These are phyloP conservation scores for Trichoderma sp. DNA, from an alignment of 2,329 filamentous ascomycete species.

Conservation along the genomic window DNA sequence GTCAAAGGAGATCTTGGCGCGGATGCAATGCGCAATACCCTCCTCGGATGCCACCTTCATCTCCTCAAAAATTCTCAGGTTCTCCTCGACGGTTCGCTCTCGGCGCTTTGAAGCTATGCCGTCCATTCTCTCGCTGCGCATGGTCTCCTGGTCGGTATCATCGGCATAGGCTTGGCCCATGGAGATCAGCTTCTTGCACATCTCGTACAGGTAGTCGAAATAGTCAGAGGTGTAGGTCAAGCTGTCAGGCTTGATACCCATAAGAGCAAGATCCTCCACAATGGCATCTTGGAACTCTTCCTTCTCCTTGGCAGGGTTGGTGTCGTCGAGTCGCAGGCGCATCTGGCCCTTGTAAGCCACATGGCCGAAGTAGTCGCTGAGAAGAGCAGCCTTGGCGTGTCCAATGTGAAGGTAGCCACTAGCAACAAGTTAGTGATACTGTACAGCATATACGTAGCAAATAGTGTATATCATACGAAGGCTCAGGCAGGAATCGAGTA, in stretches of 20 bases:
- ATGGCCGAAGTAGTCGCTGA: conserved; percentile 97
- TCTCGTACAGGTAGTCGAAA: conserved; percentile 87
- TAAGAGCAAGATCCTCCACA: conserved; percentile 81
- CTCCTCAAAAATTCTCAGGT: conserved; percentile 79
- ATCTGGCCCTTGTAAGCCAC: conserved; percentile 89
- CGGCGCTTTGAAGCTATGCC: conserved; percentile 79
- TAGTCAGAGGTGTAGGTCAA: conserved; percentile 93
- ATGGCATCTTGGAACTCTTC: conserved; percentile 94
- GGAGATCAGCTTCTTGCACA: conserved; percentile 78
- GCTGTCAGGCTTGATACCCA: conserved; percentile 86
- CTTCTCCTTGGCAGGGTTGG: conserved; percentile 96
- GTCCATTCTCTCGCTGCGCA: conserved; percentile 80
- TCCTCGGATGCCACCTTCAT: conserved; percentile 85
- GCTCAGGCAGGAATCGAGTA: conserved; percentile 90
- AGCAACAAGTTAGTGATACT: conserved; percentile 20
- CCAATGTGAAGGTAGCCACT: conserved; percentile 90
- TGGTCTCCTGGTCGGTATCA: conserved; percentile 85
- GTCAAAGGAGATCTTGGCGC: conserved; percentile 88
- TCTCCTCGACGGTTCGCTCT: conserved; percentile 77
- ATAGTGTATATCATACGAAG: conserved; percentile 58
- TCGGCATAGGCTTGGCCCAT: conserved; percentile 90
- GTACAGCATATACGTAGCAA: not conserved
- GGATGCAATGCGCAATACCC: conserved; percentile 83
- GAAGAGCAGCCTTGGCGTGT: conserved; percentile 87
- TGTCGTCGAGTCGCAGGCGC: conserved; percentile 92